Conservation (phyloP, 257 asterid species). For the Gardenia jasminoides region DNA sequence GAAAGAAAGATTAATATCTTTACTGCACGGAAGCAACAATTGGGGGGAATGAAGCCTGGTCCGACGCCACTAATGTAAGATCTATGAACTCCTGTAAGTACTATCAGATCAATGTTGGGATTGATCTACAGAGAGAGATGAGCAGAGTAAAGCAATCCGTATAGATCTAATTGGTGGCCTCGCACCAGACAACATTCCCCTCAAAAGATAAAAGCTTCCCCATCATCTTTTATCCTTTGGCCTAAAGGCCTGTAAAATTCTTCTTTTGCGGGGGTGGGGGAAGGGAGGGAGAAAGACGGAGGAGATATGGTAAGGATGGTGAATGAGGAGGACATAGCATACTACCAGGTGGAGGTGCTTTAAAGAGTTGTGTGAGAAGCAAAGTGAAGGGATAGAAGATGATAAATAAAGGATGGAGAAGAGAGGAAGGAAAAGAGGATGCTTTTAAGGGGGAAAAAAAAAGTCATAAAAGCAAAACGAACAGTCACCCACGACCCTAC, state of each 20-base stretch:
- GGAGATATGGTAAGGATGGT: neutral
- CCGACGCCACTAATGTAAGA: constrained; percentile 67
- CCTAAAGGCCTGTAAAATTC: neutral
- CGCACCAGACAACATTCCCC: constrained; percentile 99
- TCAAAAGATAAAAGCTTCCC: constrained; percentile 52
- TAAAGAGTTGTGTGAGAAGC: neutral
- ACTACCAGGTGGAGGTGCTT: neutral
- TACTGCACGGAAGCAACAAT: constrained; percentile 48
- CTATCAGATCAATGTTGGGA: neutral
- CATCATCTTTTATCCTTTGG: constrained; percentile 4
- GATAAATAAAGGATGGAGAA: constrained; percentile 53
- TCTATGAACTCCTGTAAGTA: constrained; percentile 13
- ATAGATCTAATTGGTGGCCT: constrained; percentile 61
- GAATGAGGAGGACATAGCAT: neutral
- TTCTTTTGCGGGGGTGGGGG: neutral
- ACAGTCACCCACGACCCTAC: constrained; percentile 56
- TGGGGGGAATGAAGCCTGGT: constrained; percentile 99
- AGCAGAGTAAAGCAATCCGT: neutral
- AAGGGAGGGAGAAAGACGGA: constrained; percentile 12
- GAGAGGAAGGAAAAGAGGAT: constrained; percentile 18
- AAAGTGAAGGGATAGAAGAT: constrained; percentile 16
- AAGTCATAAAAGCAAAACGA: constrained; percentile 63
- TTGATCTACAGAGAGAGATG: constrained; percentile 3
- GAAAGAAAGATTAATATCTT: neutral
- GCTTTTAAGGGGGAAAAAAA: constrained; percentile 45